phyloP scores from a whole-genome alignment of 2,329 filamentous ascomycete species.

The Fusarium sp. region DNA sequence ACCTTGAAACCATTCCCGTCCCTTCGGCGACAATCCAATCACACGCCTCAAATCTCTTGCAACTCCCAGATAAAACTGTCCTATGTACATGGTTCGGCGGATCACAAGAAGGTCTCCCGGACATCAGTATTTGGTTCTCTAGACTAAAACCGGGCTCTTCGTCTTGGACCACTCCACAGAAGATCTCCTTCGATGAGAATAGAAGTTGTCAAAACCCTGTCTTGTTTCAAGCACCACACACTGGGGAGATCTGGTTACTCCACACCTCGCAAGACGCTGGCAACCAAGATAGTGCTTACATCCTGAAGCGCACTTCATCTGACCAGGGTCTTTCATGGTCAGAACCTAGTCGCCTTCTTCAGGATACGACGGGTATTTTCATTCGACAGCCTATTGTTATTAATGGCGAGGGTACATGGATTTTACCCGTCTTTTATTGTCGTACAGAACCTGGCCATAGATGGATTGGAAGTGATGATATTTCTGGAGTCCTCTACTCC shows the following conservation, averaged over 20 bases:
- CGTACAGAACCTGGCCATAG: slow-evolving; percentile 56
- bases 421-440: slow-evolving; percentile 60
- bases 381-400: slow-evolving; percentile 58
- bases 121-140: slow-evolving; percentile 60
- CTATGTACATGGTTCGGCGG: slow-evolving; percentile 62
- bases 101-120: slow-evolving; percentile 59
- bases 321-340: slow-evolving; percentile 57
- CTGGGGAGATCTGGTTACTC: slow-evolving; percentile 56
- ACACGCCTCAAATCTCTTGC: slow-evolving; percentile 60
- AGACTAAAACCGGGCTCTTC: slow-evolving; percentile 50
- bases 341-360: slow-evolving; percentile 50
- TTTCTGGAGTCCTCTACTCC: slow-evolving; percentile 56
- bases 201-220: slow-evolving; percentile 62
- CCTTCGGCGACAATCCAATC: slow-evolving; percentile 59
- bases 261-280: slow-evolving; percentile 61
- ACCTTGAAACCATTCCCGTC: slow-evolving; percentile 43
- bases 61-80: slow-evolving; percentile 56
- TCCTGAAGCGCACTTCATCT: slow-evolving; percentile 54
- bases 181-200: slow-evolving; percentile 55
- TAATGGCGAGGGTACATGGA: slow-evolving; percentile 55
- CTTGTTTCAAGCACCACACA: slow-evolving; percentile 55
- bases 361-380: slow-evolving; percentile 54
- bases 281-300: slow-evolving; percentile 58
- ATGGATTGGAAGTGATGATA: slow-evolving; percentile 61
- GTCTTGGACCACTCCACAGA: slow-evolving; percentile 53